phyloP scores from a whole-genome alignment of 257 asterid species.

The Nicotiana otophora region DNA sequence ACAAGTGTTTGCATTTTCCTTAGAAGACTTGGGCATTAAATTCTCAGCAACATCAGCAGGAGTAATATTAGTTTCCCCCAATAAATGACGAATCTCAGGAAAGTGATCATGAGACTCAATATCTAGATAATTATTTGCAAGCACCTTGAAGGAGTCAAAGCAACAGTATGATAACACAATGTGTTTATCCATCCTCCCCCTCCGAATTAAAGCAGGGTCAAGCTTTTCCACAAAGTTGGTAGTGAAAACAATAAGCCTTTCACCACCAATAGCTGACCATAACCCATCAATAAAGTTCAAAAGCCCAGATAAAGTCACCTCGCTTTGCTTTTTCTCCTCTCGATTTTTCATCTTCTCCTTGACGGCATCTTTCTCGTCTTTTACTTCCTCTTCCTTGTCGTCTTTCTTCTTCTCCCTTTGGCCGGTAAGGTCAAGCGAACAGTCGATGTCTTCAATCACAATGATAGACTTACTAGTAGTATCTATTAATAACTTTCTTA shows the following conservation, averaged over 20 bases:
- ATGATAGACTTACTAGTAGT: constrained; percentile 2
- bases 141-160: not conserved
- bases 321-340: not conserved
- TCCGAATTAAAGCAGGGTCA: constrained; percentile 1
- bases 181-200: constrained; percentile 2
- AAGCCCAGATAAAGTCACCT: constrained; percentile 3
- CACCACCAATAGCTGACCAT: constrained; percentile 6
- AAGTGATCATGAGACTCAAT: not conserved
- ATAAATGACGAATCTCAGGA: not conserved
- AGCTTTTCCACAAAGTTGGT: not conserved
- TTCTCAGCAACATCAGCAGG: constrained; percentile 10
- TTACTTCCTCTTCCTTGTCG: not conserved
- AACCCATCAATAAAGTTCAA: constrained; percentile 7
- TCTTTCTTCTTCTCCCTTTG: not conserved
- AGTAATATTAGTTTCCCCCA: not conserved
- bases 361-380: not conserved
- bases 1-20: not conserved
- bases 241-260: not conserved
- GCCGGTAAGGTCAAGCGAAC: not conserved
- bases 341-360: not conserved
- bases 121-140: not conserved
- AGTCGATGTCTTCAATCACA: not conserved
- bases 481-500: not conserved
- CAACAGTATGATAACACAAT: not conserved
- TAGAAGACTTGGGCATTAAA: constrained; percentile 3